Conservation (phyloP, 768 basidiomycete genomes). For the Tulasnella sp. region DNA sequence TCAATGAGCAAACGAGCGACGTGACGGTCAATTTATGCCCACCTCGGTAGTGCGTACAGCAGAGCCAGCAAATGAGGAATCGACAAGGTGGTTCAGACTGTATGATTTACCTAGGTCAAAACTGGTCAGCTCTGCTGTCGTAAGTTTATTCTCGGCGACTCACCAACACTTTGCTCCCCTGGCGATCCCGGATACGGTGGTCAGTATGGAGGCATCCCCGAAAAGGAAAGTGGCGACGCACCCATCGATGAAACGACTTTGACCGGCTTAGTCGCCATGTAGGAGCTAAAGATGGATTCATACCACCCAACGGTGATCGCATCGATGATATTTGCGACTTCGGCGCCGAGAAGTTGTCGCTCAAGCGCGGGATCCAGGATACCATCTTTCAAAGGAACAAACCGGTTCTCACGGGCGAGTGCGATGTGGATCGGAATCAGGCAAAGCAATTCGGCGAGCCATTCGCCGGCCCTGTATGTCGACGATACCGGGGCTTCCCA, state of each 20-base stretch:
- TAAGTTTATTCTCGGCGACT: neutral
- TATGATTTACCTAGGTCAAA: constrained; percentile 50
- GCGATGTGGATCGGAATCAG: constrained; percentile 56
- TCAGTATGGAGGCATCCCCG: neutral
- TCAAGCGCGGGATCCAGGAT: constrained; percentile 40
- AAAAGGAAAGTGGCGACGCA: constrained; percentile 7
- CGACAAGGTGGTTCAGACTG: constrained; percentile 45
- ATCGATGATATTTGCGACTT: constrained; percentile 45
- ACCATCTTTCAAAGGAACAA: constrained; percentile 48
- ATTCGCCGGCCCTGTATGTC: constrained; percentile 40
- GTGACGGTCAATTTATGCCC: constrained; percentile 23
- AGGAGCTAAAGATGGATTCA: constrained; percentile 49
- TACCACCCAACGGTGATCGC: constrained; percentile 50
- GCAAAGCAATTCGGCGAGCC: constrained; percentile 48
- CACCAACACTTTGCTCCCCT: constrained; percentile 35
- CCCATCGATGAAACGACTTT: constrained; percentile 57
- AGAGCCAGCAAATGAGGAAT: constrained; percentile 53
- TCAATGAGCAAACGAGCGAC: constrained; percentile 7
- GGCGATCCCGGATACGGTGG: neutral
- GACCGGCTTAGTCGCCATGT: constrained; percentile 50
- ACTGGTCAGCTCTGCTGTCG: neutral
- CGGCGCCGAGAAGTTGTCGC: constrained; percentile 43
- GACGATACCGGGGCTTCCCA: constrained; percentile 12
- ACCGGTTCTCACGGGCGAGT: constrained; percentile 45
- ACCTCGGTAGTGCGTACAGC: constrained; percentile 13